Base-by-base conservation (phyloP, 116 monocot genomes). In the Phalaenopsis hybrid region DNA sequence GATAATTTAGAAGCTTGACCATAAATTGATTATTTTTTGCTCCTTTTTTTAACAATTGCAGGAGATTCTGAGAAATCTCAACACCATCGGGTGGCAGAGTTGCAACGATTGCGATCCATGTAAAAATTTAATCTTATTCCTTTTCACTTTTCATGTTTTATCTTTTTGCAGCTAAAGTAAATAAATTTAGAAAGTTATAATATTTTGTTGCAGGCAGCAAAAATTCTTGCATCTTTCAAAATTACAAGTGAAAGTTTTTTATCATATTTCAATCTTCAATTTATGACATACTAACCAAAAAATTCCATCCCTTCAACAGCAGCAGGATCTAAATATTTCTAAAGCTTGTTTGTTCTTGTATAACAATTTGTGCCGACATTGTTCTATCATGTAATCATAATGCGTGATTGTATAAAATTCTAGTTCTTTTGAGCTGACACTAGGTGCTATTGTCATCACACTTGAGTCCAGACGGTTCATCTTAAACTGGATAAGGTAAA, bases 31-130 rank as follows among this genome's bases (percentile, higher is more conserved):
- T 46, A 15, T 75, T n/a, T 45, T 74, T 44, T 45, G 52, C 23
- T 28, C 15, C 15, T 50, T 77, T 77, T 2, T 77, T 20, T 12
- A n/a, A 17, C 18, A 25, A 9, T 50, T 77, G 74, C 81, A 89
- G 94, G 88, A 85, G 92, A 94, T 84, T 80, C 86, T 50, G 94
- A 92, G 83, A 96, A 94, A 85, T 86, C 90, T 79, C 88, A 93
- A 85, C 91, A 93, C 78, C 87, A 94, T 78, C 96, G 94, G 82
- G 85, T 96, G 70, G 85, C 95, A 86, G 96, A 96, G 80, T 79
- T 96, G 84, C 92, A 93, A 85, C 83, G 94, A 10, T 94, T 96
- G 79, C 96, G 94, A 61, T 96, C 94, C 57, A 96, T 96, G 96
- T 94, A 88, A 20, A 63, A 70, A 52, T n/a, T 84, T 85, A 76